Base-by-base conservation (phyloP, 2,329 filamentous ascomycete species). In the Venturia nashicola region DNA sequence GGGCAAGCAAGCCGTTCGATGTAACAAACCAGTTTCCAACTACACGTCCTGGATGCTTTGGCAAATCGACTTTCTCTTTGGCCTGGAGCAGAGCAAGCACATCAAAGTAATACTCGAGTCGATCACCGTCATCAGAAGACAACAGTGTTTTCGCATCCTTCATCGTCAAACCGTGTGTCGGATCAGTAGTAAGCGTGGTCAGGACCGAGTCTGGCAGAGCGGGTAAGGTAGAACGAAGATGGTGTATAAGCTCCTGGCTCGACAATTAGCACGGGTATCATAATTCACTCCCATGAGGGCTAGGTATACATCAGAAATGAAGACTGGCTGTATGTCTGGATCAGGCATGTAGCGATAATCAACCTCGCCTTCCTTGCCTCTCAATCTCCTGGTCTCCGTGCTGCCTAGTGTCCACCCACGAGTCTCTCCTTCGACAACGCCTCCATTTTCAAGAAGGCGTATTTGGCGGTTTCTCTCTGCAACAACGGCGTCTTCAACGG, bases 341-440 rank as follows among this genome's bases (percentile, higher is more conserved):
- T 99, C 94, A 0, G 94, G 93, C 93, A 99, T 97, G 72, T 99
- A 99, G 51, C 94, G 83, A 75, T 99, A 99, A 74, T 99, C 94
- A 6, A 97, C 91, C 72, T 96, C 93, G 59, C 94, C 94, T 74
- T 97, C 94, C 74, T 99, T 99, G 34, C 91, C 91, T 70, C 94
- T 84, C 54, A 99, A 78, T 48, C 88, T 83, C 65, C 85, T 86
- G 3, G 94, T 97, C 72, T 91, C 87, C 4, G 85, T 91, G 67
- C 86, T 87, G 2, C 91, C 91, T 32, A 96, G 82, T 0, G 90
- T 89, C 91, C 92, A 99, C 6, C 94, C 93, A 65, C 94, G 83
- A 8, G 94, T 99, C 77, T 99, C 94, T 55, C 92, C 90, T 68
- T 86, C 82, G 61, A 97, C 82, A 0, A 78, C 76, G 0, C 89